Evolutionary conservation across 805 yeast genomes (phyloP), one percentile per base, ranked within the genome.

Genomic region (Starmerella vaccinii): DNA sequence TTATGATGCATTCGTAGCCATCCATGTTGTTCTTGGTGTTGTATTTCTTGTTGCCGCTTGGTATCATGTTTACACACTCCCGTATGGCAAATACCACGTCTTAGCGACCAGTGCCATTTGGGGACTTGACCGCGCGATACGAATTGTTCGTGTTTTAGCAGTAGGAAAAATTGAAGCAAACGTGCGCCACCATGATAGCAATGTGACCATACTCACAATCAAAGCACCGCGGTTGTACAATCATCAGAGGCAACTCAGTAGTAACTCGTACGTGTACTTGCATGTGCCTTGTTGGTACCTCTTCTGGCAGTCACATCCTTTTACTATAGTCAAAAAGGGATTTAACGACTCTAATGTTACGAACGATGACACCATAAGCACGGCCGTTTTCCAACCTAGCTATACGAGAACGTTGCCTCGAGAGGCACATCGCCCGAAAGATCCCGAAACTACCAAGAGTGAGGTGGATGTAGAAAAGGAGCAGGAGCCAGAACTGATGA

Each of bases 241-340:
- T 21, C 18, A 34, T 8, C n/a, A 9, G 65, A 65, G 59, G 49
- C 61, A 61, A 5, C 60, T 58, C 47, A 73, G 78, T 71, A 65
- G 66, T 60, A 51, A 79, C 70, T 74, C 40, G n/a, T 76, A 67
- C 62, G 76, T 73, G 2, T 82, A 69, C 59, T 63, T 84, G 30
- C 74, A 80, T 64, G 70, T 79, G 49, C 58, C 78, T 49, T 69
- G 76, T 41, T 71, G 74, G 27, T 37, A 49, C 15, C 60, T 66
- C 30, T 76, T 80, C 62, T 81, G 81, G 81, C 85, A 82, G 62
- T 76, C 82, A 6, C 87, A 82, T 63, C 89, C 90, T 2, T 82
- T 84, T 64, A 79, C 88, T 10, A 52, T 64, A 13, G 42, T 56
- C n/a, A 54, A 10, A n/a, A 29, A 43, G 26, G 38, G 46, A 4